Evolutionary conservation across 2,329 filamentous ascomycete species (phyloP), one percentile per base, ranked within the genome.

Genomic region (Fusarium haematococcum): DNA sequence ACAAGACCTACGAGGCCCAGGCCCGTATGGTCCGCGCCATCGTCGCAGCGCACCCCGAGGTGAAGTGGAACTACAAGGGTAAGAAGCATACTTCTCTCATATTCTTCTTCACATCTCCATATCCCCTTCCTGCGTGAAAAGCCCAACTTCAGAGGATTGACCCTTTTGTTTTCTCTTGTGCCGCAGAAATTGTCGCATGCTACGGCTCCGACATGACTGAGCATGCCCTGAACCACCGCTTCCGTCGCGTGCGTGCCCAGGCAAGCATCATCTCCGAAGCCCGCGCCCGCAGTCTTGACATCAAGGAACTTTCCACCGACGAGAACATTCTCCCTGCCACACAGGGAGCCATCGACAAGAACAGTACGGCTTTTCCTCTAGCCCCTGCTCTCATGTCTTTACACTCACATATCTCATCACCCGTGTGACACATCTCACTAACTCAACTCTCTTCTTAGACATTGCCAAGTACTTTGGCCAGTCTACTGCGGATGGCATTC

Each of bases 61-160:
- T 88, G 0, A 89, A 87, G 70, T 87, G 91, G 63, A 89, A 92
- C 79, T 91, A 89, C 80, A 89, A 88, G 77, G 89, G 91, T 92
- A 86, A 83, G 88, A 76, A 45, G 20, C 9, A 32, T 52, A 54
- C 10, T 39, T 68, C 43, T 27, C 27, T 25, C 16, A 39, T 45
- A 18, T 48, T 48, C 41, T 32, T 64, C 39, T 27, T 20, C 41
- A 6, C 4, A 45, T 50, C 45, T 50, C 9, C 9, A 16, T 10
- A 23, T 10, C 32, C n/a, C 16, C 8, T n/a, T 10, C 32, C 14
- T 6, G 8, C 4, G n/a, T 11, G 32, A 57, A 30, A 25, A 50
- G n/a, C 8, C 18, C 48, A 10, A n/a, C 13, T n/a, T 52, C 74
- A 74, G 76, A 79, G 76, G 77, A 77, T 82, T 82, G 78, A 81